phyloP scores from a whole-genome alignment of 164 flowering plant genomes.

The Malania oleifera region DNA sequence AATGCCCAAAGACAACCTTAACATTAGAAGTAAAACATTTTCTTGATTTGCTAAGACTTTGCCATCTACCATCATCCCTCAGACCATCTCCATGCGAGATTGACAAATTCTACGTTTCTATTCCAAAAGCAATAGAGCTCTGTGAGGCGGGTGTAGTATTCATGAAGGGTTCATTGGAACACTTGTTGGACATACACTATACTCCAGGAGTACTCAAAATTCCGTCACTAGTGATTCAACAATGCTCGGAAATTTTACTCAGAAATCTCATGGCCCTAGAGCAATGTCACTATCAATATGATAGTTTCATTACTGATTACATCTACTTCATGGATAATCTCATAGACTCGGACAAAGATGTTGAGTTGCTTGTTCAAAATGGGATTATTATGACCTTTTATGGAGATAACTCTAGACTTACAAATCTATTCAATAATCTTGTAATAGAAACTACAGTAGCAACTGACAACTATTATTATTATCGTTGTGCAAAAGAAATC shows the following conservation, averaged over 20 bases:
- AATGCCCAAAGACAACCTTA: too few relatives aligned
- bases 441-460: neutral
- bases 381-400: conserved; percentile 4
- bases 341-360: conserved; percentile 14
- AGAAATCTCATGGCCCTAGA: conserved; percentile 23
- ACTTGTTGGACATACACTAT: too few relatives aligned
- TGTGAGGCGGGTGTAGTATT: too few relatives aligned
- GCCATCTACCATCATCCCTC: neutral
- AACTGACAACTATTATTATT: neutral
- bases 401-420: neutral
- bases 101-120: too few relatives aligned
- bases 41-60: conserved; percentile 10
- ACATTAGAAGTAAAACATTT: conserved; percentile 4
- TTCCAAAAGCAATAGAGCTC: too few relatives aligned
- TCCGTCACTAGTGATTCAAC: conserved; percentile 1
- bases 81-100: too few relatives aligned
- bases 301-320: conserved; percentile 12
- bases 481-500: neutral
- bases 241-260: neutral
- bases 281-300: conserved; percentile 14
- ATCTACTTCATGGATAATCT: conserved; percentile 9
- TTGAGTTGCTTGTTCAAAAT: conserved; percentile 9
- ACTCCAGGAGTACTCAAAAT: conserved; percentile 6
- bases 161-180: too few relatives aligned
- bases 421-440: neutral